These are phyloP conservation scores for Kickxella alabastrina DNA, from an alignment of 192 early-diverging fungal species.

Conservation along the genomic window DNA sequence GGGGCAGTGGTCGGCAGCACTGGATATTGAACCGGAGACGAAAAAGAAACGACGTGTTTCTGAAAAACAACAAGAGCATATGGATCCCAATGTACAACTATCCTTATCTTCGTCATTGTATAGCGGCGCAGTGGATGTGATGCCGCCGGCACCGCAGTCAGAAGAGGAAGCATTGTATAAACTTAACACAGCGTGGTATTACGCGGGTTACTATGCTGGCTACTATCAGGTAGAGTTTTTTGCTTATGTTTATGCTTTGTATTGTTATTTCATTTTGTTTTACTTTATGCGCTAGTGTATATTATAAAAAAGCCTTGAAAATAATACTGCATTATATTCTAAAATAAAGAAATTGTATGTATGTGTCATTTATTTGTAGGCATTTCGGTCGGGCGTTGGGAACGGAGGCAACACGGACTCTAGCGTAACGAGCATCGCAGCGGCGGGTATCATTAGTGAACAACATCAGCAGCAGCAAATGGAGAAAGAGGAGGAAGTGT, in stretches of 20 bases:
- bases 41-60: slow-evolving; percentile 26
- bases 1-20: slow-evolving; percentile 17
- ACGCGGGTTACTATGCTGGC: slow-evolving; percentile 70
- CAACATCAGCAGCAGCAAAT: too few species aligned
- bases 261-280: too few species aligned
- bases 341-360: background rate
- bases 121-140: too few species aligned
- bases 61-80: too few species aligned
- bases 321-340: background rate
- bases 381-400: slow-evolving; percentile 16
- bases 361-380: slow-evolving; percentile 5
- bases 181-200: slow-evolving; percentile 74
- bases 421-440: background rate
- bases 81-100: too few species aligned
- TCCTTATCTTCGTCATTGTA: too few species aligned
- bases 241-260: too few species aligned
- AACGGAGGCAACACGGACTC: slow-evolving; percentile 3
- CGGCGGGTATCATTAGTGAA: too few species aligned
- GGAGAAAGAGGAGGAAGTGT: too few species aligned
- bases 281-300: too few species aligned
- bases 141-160: too few species aligned
- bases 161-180: slow-evolving; percentile 61
- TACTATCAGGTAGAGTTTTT: slow-evolving; percentile 68
- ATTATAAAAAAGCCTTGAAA: slow-evolving; percentile 1
- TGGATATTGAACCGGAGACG: slow-evolving; percentile 4